A percentile compares a stretch with the other conserved stretches of the same genome.
These are phyloP conservation scores for Galeopsis tetrahit DNA, from an alignment of 257 asterid species.

Conservation along the genomic window DNA sequence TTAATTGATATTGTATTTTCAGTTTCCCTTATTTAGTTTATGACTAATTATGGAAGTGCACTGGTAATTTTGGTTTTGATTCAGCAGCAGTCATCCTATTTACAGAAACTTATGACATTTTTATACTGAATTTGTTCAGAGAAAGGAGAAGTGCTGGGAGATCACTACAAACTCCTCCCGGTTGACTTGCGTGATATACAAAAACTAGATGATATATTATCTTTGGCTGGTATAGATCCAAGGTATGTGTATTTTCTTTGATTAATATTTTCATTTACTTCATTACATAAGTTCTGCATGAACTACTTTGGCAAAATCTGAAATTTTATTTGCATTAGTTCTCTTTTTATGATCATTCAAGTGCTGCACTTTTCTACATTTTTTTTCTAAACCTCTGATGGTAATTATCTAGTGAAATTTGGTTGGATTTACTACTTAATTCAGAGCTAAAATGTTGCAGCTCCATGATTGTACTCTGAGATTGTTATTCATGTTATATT, in stretches of 20 bases:
- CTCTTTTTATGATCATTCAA: slow-evolving; percentile 12
- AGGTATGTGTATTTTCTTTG: slow-evolving; percentile 59
- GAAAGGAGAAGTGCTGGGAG: slow-evolving; percentile 85
- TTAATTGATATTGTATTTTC: not conserved
- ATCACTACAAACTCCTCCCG: slow-evolving; percentile 92
- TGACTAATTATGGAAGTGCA: slow-evolving; percentile 8
- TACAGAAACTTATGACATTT: not conserved
- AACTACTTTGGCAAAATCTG: slow-evolving; percentile 11
- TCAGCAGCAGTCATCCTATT: slow-evolving; percentile 11
- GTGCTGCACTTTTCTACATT: not conserved
- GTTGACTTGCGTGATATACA: slow-evolving; percentile 81
- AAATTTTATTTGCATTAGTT: not conserved
- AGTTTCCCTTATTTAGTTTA: not conserved
- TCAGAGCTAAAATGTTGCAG: slow-evolving; percentile 14
- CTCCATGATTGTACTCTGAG: slow-evolving; percentile 3
- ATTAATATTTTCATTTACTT: slow-evolving; percentile 17
- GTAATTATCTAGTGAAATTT: slow-evolving; percentile 5
- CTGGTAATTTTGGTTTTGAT: slow-evolving; percentile 23
- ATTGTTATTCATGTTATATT: slow-evolving; percentile 11
- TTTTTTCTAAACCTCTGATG: not conserved
- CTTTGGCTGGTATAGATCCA: slow-evolving; percentile 79
- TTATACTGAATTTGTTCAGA: slow-evolving; percentile 57
- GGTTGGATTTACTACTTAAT: not conserved
- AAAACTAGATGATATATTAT: slow-evolving; percentile 67
- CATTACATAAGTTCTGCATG: slow-evolving; percentile 21